Evolutionary conservation across 2,329 filamentous ascomycete genomes (phyloP).

Genomic region (Ophiostoma sp.): DNA sequence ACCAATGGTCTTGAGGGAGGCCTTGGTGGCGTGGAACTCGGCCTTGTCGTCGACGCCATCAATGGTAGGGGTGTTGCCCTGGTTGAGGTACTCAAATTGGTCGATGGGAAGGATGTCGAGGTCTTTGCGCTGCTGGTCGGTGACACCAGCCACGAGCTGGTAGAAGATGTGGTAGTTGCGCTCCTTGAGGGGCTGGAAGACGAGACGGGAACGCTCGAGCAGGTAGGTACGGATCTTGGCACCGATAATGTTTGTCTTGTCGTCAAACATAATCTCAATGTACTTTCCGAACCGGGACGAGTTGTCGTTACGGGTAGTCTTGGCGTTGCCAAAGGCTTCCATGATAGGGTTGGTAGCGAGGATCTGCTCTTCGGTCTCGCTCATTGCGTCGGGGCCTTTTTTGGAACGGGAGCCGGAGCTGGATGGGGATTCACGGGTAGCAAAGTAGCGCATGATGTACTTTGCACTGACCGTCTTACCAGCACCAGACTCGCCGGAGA

Average conservation of each 20-base stretch:
- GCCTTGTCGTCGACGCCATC: slow-evolving; percentile 94
- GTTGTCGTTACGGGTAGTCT: slow-evolving; percentile 99
- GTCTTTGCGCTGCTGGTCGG: slow-evolving; percentile 73
- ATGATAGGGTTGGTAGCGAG: slow-evolving; percentile 98
- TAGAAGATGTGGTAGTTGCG: slow-evolving; percentile 99
- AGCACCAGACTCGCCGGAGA: slow-evolving; percentile 98
- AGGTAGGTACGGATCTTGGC: slow-evolving; percentile 96
- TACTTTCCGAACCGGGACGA: slow-evolving; percentile 99
- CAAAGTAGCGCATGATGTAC: slow-evolving; percentile 99
- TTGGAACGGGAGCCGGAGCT: slow-evolving; percentile 73
- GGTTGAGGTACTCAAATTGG: slow-evolving; percentile 93
- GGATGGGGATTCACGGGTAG: slow-evolving; percentile 89
- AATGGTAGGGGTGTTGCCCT: slow-evolving; percentile 84
- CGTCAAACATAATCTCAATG: slow-evolving; percentile 99
- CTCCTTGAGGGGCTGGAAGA: slow-evolving; percentile 96
- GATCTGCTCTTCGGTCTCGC: slow-evolving; percentile 97
- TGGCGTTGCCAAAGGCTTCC: slow-evolving; percentile 99
- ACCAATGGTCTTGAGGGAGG: slow-evolving; percentile 82
- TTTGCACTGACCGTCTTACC: slow-evolving; percentile 99
- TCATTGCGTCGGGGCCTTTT: slow-evolving; percentile 75
- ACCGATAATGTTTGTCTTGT: slow-evolving; percentile 90
- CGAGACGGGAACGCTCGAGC: slow-evolving; percentile 87
- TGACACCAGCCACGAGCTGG: slow-evolving; percentile 88
- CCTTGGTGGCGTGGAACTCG: slow-evolving; percentile 83
- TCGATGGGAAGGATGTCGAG: slow-evolving; percentile 76